A percentile compares a stretch with the other conserved stretches of the same genome.
Evolutionary conservation across 2,329 filamentous ascomycete genomes (phyloP).

Genomic region (Helminthosporium solani): DNA sequence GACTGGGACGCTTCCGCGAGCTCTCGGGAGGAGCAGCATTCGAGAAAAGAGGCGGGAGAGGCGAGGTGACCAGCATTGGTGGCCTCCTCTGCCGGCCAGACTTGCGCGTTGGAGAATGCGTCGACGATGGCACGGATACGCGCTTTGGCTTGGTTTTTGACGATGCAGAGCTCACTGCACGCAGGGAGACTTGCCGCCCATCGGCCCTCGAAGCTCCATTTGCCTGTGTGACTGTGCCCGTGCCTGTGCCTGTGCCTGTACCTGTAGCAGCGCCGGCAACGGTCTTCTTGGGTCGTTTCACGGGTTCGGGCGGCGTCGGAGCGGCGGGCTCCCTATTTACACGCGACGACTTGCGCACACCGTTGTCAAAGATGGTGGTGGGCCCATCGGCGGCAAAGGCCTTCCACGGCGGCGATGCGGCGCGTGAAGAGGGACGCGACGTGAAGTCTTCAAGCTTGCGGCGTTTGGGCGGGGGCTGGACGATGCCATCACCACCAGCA

Average conservation of each 20-base stretch:
- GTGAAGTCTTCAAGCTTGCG: slow-evolving; percentile 53
- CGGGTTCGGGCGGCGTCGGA: slow-evolving; percentile 44
- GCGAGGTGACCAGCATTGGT: slow-evolving; percentile 17
- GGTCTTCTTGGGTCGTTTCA: slow-evolving; percentile 33
- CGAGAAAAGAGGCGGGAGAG: slow-evolving; percentile 18
- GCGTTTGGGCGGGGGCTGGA: slow-evolving; percentile 57
- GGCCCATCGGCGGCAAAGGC: slow-evolving; percentile 80
- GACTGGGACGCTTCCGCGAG: slow-evolving; percentile 22
- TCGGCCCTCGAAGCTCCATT: slow-evolving; percentile 28
- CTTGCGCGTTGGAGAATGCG: slow-evolving; percentile 31
- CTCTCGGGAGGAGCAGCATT: slow-evolving; percentile 19
- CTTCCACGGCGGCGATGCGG: slow-evolving; percentile 90
- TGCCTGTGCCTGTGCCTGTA: no score
- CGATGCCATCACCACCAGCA: no score
- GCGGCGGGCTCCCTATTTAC: slow-evolving; percentile 49
- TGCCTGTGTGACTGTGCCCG: slow-evolving; percentile 31
- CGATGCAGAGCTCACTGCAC: not conserved
- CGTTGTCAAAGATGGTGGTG: slow-evolving; percentile 72
- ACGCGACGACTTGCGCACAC: slow-evolving; percentile 62
- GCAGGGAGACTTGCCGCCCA: not conserved
- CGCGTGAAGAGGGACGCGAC: slow-evolving; percentile 44
- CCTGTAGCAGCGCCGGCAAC: no score
- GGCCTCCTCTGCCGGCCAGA: slow-evolving; percentile 36
- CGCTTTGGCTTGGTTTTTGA: slow-evolving; percentile 22
- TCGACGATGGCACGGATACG: slow-evolving; percentile 18